These are phyloP conservation scores for Ascochyta koolunga DNA, from an alignment of 2,329 filamentous ascomycete genomes.

Conservation along the genomic window DNA sequence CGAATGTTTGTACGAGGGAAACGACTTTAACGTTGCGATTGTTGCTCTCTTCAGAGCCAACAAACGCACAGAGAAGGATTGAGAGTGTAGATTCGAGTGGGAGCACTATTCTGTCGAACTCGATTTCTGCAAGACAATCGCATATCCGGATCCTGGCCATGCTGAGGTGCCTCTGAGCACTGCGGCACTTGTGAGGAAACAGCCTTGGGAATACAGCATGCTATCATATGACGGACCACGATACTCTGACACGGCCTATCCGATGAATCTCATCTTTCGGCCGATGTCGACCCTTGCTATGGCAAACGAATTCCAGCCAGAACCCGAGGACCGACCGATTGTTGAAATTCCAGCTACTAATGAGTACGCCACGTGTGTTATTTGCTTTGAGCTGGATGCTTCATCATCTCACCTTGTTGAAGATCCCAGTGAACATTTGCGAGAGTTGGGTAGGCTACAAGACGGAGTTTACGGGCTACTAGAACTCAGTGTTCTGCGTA, in stretches of 20 bases:
- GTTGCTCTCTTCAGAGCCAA: not conserved
- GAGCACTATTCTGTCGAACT: not conserved
- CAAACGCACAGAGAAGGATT: not conserved
- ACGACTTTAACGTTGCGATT: not conserved
- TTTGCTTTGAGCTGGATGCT: not conserved
- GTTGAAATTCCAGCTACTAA: not conserved
- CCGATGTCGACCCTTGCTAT: not conserved
- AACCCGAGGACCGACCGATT: not conserved
- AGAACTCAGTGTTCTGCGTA: not conserved
- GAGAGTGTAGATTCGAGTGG: not conserved
- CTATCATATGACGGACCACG: not conserved
- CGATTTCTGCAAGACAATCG: not conserved
- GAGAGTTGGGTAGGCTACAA: not conserved
- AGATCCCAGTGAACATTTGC: not conserved
- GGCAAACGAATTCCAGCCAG: not conserved
- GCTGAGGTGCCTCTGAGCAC: not conserved
- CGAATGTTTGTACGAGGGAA: not conserved
- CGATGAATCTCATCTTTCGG: constrained; percentile 1
- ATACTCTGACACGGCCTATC: constrained; percentile 2
- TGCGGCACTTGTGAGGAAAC: not conserved
- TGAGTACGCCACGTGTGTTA: not conserved
- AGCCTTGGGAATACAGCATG: constrained; percentile 6
- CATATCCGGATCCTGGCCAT: not conserved
- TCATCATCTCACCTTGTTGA: not conserved
- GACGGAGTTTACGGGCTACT: not conserved